Conservation (phyloP, 352 stramenopile genomes). For the Peronospora belbahrii region DNA sequence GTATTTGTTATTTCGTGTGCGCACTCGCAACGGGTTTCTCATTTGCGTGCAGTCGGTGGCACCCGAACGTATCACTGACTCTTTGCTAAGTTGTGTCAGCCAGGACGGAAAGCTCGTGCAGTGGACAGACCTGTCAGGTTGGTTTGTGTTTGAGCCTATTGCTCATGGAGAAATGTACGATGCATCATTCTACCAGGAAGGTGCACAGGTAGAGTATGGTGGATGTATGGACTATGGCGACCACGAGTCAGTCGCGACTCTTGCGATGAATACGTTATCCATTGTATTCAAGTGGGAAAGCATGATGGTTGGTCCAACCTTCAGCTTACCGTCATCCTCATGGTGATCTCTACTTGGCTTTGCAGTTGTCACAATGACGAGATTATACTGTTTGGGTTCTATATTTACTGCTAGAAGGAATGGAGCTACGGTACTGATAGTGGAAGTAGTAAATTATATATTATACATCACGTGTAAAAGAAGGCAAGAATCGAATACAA, state of each 20-base stretch:
- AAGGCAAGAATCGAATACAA: no score
- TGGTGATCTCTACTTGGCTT: no score
- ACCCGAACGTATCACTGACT: conserved; percentile 25
- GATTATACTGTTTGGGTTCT: no score
- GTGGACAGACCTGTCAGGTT: conserved; percentile 61
- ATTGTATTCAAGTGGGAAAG: conserved; percentile 55
- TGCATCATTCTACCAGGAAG: conserved; percentile 31
- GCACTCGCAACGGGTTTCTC: conserved; percentile 51
- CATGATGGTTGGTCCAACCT: conserved; percentile 52
- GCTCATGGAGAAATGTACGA: not conserved
- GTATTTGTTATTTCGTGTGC: conserved; percentile 67
- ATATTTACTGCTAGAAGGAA: no score
- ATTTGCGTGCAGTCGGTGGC: conserved; percentile 56
- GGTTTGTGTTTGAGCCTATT: conserved; percentile 59
- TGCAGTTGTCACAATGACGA: no score
- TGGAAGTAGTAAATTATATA: no score
- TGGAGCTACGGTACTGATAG: no score
- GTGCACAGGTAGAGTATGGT: conserved; percentile 57
- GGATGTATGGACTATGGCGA: conserved; percentile 58
- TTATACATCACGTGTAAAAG: no score
- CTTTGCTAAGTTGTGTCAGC: conserved; percentile 13
- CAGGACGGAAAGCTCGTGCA: conserved; percentile 41
- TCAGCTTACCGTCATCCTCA: conserved; percentile 34
- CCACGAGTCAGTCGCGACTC: conserved; percentile 28
- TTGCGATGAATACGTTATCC: conserved; percentile 66